Evolutionary conservation across 257 asterid genomes (phyloP).

Genomic region (Lavandula angustifolia): DNA sequence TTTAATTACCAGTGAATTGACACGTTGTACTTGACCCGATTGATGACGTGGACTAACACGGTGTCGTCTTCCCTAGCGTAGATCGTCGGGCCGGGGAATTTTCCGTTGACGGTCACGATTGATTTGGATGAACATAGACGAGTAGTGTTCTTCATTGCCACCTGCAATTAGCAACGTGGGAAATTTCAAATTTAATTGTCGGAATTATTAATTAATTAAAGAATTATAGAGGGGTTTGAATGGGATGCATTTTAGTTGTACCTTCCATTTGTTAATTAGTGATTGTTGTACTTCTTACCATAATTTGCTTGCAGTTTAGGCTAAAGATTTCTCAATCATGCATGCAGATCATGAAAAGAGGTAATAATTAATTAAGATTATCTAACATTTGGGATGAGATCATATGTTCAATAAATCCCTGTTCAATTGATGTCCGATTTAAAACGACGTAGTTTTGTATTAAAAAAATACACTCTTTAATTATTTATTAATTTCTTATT

Average conservation of each 20-base stretch:
- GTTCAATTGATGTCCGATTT: too few species aligned
- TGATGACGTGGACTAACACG: constrained; percentile 58
- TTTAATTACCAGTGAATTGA: constrained; percentile 73
- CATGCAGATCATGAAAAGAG: too few species aligned
- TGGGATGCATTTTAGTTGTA: constrained; percentile 8
- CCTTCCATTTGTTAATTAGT: constrained; percentile 25
- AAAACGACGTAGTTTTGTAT: too few species aligned
- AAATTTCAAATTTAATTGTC: background rate
- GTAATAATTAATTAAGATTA: too few species aligned
- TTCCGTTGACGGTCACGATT: constrained; percentile 64
- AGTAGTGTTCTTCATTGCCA: constrained; percentile 53
- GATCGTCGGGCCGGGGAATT: constrained; percentile 72
- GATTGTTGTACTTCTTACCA: background rate
- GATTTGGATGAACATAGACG: constrained; percentile 62
- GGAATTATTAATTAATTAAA: background rate
- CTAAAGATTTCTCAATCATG: background rate
- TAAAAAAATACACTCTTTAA: too few species aligned
- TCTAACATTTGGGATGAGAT: too few species aligned
- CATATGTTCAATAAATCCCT: too few species aligned
- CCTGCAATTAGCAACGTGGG: constrained; percentile 35
- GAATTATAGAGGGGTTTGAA: background rate
- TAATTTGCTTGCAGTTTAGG: constrained; percentile 22
- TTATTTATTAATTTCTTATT: too few species aligned
- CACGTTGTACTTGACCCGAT: constrained; percentile 61
- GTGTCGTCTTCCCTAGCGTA: constrained; percentile 71